Evolutionary conservation across 176 grass and related monocot genomes (phyloP), one percentile per base, ranked within the genome.

Genomic region (Oryza meridionalis): DNA sequence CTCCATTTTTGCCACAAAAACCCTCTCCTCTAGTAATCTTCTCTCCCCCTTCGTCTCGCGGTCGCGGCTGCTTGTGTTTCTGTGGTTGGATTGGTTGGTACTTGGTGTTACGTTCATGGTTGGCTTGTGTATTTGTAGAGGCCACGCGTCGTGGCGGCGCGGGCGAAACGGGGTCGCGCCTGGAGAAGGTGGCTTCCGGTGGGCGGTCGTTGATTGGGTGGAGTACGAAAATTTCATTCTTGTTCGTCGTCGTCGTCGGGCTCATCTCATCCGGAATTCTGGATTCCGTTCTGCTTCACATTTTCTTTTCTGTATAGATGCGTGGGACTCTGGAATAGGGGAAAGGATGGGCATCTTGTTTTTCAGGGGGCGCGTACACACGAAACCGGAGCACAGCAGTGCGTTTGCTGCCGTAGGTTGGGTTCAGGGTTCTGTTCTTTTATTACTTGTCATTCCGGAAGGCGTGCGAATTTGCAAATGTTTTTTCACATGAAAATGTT

Each of bases 1-100:
- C 46, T 97, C 92, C 95, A 97, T 97, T 97, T 97, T 97, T 40
- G 11, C 76, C 17, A 33, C 2, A 12, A 49, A 73, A n/a, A 14
- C 4, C 1, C 22, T 84, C 8, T 26, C 24, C 38, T 40, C 6
- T 0, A 49, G 3, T 31, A 31, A 31, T 12, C 46, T 49, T 17
- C 24, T 17, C 24, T 5, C 1, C 10, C 31, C 25, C 17, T 1
- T 13, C 16, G 10, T 3, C 11, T 45, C 5, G 13, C 21, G 35
- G 35, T 37, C 35, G 35, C 6, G 35, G 35, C 35, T 37, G 35
- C 35, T 37, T 37, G 35, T 37, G 35, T 37, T 37, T 5, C 35
- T 37, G 35, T 37, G 35, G 35, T 37, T 37, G 35, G 29, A n/a
- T 31, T 31, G 35, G 0, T 37, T 37, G 35, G 35, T n/a, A n/a